phyloP scores from a whole-genome alignment of 257 asterid genomes.

The Eustoma russellianum region DNA sequence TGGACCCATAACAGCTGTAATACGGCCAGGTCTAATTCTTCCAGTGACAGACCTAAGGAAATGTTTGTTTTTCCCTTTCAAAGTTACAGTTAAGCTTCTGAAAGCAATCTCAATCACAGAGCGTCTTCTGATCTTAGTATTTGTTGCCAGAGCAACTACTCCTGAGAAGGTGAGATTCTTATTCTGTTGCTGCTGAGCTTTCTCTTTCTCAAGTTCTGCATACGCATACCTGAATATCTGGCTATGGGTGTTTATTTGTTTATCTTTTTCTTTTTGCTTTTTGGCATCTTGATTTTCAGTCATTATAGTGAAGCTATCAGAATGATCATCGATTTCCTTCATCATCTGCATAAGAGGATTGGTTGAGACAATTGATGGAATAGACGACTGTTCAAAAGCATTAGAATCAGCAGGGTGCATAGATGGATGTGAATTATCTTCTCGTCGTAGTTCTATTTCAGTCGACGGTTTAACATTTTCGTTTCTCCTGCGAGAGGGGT shows the following conservation, averaged over 20 bases:
- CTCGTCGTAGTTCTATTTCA: slow-evolving; percentile 8
- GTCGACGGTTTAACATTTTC: slow-evolving; percentile 35
- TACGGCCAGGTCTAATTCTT: slow-evolving; percentile 68
- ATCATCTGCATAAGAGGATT: slow-evolving; percentile 24
- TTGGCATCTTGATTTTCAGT: slow-evolving; percentile 20
- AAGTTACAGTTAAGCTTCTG: slow-evolving; percentile 59
- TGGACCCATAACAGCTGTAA: slow-evolving; percentile 98
- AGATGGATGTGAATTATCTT: slow-evolving; percentile 12
- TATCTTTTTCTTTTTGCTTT: slow-evolving; percentile 37
- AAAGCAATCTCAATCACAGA: slow-evolving; percentile 62
- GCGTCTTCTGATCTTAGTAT: slow-evolving; percentile 33
- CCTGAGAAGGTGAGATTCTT: slow-evolving; percentile 49
- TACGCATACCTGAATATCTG: slow-evolving; percentile 88
- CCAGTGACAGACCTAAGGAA: slow-evolving; percentile 74
- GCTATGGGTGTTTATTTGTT: slow-evolving; percentile 55
- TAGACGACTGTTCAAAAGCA: slow-evolving; percentile 25
- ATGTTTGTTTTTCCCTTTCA: slow-evolving; percentile 60
- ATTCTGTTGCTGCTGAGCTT: slow-evolving; percentile 60
- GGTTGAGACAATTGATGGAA: slow-evolving; percentile 12
- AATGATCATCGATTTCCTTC: slow-evolving; percentile 39
- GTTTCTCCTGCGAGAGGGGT: slow-evolving; percentile 39
- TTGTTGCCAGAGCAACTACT: slow-evolving; percentile 55
- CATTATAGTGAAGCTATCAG: slow-evolving; percentile 24
- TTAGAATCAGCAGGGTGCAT: slow-evolving; percentile 13
- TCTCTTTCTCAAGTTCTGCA: slow-evolving; percentile 81